Percentiles rank a stretch among this genome's conserved stretches.
Evolutionary conservation across 2,329 filamentous ascomycete species (phyloP).

Genomic region (Fonsecaea erecta): DNA sequence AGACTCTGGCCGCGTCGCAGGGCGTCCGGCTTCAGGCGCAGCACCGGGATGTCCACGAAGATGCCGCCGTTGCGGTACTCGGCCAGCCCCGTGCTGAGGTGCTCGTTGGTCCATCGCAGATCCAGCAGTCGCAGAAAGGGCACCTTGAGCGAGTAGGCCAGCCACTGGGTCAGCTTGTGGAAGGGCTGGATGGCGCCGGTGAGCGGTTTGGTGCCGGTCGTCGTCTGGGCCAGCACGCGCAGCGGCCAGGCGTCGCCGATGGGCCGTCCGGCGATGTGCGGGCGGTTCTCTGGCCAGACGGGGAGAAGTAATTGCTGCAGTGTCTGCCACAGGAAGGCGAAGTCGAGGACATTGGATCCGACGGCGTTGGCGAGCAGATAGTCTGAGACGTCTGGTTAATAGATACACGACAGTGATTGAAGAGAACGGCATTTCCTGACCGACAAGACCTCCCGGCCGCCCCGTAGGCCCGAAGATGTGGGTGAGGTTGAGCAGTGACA

Average conservation of each 20-base stretch:
- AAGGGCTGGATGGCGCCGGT: slow-evolving; percentile 15
- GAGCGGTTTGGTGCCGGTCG: neutral
- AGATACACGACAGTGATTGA: too few relatives aligned
- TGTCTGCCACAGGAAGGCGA: slow-evolving; percentile 7
- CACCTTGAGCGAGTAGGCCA: slow-evolving; percentile 15
- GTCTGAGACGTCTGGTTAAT: neutral
- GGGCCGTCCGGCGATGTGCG: slow-evolving; percentile 1
- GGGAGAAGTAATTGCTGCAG: slow-evolving; percentile 17
- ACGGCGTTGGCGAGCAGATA: neutral
- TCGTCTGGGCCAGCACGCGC: neutral
- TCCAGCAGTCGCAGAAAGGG: slow-evolving; percentile 8
- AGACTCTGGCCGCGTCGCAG: neutral
- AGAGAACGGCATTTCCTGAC: too few relatives aligned
- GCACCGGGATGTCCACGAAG: slow-evolving; percentile 15
- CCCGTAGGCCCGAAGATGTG: slow-evolving; percentile 8
- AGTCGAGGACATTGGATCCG: neutral
- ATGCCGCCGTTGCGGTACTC: slow-evolving; percentile 21
- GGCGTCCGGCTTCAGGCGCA: neutral
- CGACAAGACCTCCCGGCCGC: slow-evolving; percentile 18
- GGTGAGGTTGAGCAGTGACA: neutral
- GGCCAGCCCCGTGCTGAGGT: slow-evolving; percentile 12
- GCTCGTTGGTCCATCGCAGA: neutral
- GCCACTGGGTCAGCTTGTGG: slow-evolving; percentile 19
- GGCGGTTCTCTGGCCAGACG: slow-evolving; percentile 13
- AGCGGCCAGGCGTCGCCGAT: slow-evolving; percentile 22